These are phyloP conservation scores for Taphrina sp. DNA, from an alignment of 1,139 yeast genomes.

Conservation along the genomic window DNA sequence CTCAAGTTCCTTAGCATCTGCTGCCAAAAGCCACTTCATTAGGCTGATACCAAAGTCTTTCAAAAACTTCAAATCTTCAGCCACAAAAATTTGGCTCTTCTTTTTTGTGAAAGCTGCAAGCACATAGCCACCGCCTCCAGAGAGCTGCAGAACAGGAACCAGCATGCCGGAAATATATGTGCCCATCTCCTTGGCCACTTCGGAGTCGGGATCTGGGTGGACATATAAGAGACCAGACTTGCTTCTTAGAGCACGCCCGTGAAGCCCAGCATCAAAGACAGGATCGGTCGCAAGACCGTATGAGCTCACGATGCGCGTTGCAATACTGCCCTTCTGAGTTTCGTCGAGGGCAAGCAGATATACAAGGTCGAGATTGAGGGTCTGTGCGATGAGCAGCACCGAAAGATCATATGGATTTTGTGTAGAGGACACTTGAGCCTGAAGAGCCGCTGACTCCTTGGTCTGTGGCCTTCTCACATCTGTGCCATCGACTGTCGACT, in stretches of 20 bases:
- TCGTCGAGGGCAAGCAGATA: slow-evolving; percentile 31
- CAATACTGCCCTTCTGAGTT: slow-evolving; percentile 3
- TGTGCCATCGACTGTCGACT: not conserved
- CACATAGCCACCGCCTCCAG: slow-evolving; percentile 30
- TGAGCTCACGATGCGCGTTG: slow-evolving; percentile 34
- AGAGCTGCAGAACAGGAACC: slow-evolving; percentile 28
- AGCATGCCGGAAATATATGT: slow-evolving; percentile 31
- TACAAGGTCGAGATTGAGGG: slow-evolving; percentile 33
- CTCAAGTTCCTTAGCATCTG: slow-evolving; percentile 29
- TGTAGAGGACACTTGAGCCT: not conserved
- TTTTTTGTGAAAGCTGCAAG: slow-evolving; percentile 32
- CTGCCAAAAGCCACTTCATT: slow-evolving; percentile 29
- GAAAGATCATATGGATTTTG: slow-evolving; percentile 32
- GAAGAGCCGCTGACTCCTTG: slow-evolving; percentile 4
- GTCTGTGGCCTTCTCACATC: not conserved
- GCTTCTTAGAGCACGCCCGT: slow-evolving; percentile 44
- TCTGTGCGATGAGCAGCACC: slow-evolving; percentile 33
- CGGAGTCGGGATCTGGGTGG: slow-evolving; percentile 45
- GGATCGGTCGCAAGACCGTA: slow-evolving; percentile 39
- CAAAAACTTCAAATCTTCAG: slow-evolving; percentile 30
- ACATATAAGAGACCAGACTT: slow-evolving; percentile 45
- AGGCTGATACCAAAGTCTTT: slow-evolving; percentile 29
- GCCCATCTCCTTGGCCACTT: slow-evolving; percentile 24
- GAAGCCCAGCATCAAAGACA: slow-evolving; percentile 38
- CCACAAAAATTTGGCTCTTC: slow-evolving; percentile 30